Evolutionary conservation across 2,329 filamentous ascomycete genomes (phyloP).

Genomic region (Calonectria pseudoreteaudii): DNA sequence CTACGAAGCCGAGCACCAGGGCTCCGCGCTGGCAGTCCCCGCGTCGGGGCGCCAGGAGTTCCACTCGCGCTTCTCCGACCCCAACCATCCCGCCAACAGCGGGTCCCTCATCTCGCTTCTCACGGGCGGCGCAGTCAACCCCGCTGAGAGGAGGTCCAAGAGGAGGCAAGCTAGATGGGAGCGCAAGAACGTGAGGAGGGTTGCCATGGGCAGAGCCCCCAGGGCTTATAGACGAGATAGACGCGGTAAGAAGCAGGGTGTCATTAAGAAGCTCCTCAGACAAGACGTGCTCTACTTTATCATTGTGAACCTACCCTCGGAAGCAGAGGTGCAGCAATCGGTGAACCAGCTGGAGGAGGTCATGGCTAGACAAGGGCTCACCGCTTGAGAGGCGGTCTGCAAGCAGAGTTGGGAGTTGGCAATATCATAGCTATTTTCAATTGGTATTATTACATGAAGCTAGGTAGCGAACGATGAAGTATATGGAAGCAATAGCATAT

Average conservation of each 20-base stretch:
- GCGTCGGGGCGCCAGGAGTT: not conserved
- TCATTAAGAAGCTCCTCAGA: slow-evolving; percentile 5
- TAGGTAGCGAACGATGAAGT: not conserved
- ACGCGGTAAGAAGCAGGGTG: not conserved
- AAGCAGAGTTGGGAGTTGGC: not conserved
- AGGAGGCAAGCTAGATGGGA: not conserved
- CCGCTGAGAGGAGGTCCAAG: not conserved
- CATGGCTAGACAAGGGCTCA: slow-evolving; percentile 2
- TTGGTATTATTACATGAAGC: not conserved
- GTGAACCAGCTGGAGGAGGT: slow-evolving; percentile 9
- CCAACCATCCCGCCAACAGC: slow-evolving; percentile 13
- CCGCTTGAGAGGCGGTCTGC: not conserved
- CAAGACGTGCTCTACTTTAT: slow-evolving; percentile 13
- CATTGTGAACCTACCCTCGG: slow-evolving; percentile 5
- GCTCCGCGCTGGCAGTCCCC: not conserved
- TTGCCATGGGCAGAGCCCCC: not conserved
- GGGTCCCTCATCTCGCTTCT: slow-evolving; percentile 15
- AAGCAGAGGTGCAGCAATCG: slow-evolving; percentile 14
- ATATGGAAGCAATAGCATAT: not conserved
- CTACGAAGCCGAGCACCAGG: not conserved
- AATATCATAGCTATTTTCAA: not conserved
- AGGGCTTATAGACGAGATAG: not conserved
- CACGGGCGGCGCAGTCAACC: slow-evolving; percentile 13
- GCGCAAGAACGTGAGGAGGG: slow-evolving; percentile 4
- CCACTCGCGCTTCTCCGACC: slow-evolving; percentile 14